Evolutionary conservation across 352 stramenopile genomes (phyloP), one percentile per base, ranked within the genome.

Genomic region (Globisporangium cylindrosporum): DNA sequence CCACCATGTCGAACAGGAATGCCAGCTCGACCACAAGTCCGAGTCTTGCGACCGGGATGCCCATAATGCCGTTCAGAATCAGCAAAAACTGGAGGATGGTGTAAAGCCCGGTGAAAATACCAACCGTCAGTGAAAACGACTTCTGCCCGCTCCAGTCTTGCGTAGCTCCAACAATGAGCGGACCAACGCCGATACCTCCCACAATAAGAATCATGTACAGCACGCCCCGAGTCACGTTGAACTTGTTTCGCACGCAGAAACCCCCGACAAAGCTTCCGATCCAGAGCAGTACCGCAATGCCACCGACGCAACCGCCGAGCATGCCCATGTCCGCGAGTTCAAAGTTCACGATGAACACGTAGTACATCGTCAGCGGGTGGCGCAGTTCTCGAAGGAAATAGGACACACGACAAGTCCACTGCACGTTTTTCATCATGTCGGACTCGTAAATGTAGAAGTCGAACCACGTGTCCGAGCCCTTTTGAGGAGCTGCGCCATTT

Each of bases 1-100:
- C 81, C 1, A 94, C 73, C 73, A 93, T 89, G 62, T 96, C 89
- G 67, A 96, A 96, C 62, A 96, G 83, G 71, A 95, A 96, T 14
- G 78, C 86, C 49, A 96, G 76, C 68, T 95, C 84, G 59, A 78
- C 78, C 7, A 93, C 78, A 24, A 94, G 75, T 0, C 89, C 87
- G 63, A 82, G 85, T 48, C 86, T 83, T 10, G 85, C 84, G 22
- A 94, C 55, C 0, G 80, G 81, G 22, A 94, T 32, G 10, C 86
- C 72, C 55, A 91, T 88, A 6, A 84, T 55, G 27, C 89, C 86
- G 70, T 96, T 79, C 9, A 95, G 65, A 5, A 96, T 57, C 56
- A 89, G 78, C 51, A 92, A 59, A 55, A 93, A 96, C 68, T 94
- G 84, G 34, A 94, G 62, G 4, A 95, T 64, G 29, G 85, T 71